Evolutionary conservation across 225 moss, liverwort and hornwort species (phyloP).

Genomic region (Sphagnum contortum): DNA sequence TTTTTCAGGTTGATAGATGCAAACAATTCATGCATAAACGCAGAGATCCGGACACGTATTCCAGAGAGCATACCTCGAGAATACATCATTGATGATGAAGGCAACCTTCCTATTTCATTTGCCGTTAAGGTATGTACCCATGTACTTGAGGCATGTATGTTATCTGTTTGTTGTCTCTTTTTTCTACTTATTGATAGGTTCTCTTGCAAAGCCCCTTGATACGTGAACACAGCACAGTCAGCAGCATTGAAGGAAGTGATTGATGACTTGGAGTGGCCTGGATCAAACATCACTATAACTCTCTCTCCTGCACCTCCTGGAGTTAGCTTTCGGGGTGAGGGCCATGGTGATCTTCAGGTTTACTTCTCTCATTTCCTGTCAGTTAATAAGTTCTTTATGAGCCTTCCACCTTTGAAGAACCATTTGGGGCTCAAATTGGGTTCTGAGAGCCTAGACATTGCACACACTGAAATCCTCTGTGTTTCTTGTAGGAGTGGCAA

Average conservation of each 20-base stretch:
- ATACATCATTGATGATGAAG: constrained; percentile 68
- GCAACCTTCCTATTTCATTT: constrained; percentile 61
- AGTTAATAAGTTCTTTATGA: too few species aligned
- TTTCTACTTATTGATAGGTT: background rate
- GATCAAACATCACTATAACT: constrained; percentile 71
- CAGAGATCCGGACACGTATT: constrained; percentile 83
- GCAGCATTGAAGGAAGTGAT: constrained; percentile 83
- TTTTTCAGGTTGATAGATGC: constrained; percentile 76
- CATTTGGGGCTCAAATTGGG: too few species aligned
- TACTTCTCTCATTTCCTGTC: background rate
- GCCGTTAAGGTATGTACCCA: constrained; percentile 70
- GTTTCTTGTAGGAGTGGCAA: too few species aligned
- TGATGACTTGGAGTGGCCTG: constrained; percentile 98
- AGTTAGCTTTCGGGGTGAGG: constrained; percentile 87
- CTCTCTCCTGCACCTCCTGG: constrained; percentile 66
- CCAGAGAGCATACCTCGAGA: constrained; percentile 70
- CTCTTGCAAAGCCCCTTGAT: background rate
- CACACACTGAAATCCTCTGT: too few species aligned
- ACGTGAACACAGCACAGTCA: constrained; percentile 39
- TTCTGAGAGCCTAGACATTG: too few species aligned
- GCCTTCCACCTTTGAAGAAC: too few species aligned
- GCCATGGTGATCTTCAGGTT: constrained; percentile 98
- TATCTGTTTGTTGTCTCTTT: background rate
- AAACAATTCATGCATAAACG: constrained; percentile 84
- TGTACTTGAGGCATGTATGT: too few species aligned